A percentile compares a stretch with the other conserved stretches of the same genome.
Evolutionary conservation across 257 asterid genomes (phyloP).

Genomic region (Ophiorrhiza pumila): DNA sequence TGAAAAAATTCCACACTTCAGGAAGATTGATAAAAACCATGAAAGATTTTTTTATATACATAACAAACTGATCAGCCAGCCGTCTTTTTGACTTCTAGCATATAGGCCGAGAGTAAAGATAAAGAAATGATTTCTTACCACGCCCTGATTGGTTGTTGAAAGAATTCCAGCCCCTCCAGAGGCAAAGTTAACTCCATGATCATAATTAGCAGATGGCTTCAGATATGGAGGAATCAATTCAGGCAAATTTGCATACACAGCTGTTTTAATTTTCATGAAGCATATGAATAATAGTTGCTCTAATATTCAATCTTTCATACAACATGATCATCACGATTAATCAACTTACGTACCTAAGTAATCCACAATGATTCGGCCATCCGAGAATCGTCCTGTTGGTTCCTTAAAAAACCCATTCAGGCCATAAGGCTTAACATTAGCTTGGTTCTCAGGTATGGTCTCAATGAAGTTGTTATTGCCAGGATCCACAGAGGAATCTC

Average conservation of each 20-base stretch:
- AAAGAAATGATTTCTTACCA: slow-evolving; percentile 27
- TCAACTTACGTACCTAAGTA: slow-evolving; percentile 34
- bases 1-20: not conserved
- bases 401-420: slow-evolving; percentile 39
- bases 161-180: slow-evolving; percentile 56
- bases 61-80: too few relatives aligned
- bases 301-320: not conserved
- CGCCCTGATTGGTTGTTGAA: slow-evolving; percentile 41
- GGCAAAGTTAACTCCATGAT: slow-evolving; percentile 49
- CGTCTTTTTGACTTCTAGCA: too few relatives aligned
- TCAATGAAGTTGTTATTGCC: slow-evolving; percentile 50
- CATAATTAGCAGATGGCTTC: slow-evolving; percentile 37
- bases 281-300: not conserved
- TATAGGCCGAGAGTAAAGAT: not conserved
- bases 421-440: slow-evolving; percentile 46
- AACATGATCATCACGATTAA: too few relatives aligned
- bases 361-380: slow-evolving; percentile 52
- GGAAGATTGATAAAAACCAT: not conserved
- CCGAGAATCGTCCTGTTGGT: slow-evolving; percentile 56
- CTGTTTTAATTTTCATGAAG: slow-evolving; percentile 15
- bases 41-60: too few relatives aligned
- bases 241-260: slow-evolving; percentile 51
- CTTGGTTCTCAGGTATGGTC: slow-evolving; percentile 45
- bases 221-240: slow-evolving; percentile 40
- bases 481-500: slow-evolving; percentile 50